Evolutionary conservation across 768 basidiomycete genomes (phyloP).

Genomic region (Rhodotorula babjevae): DNA sequence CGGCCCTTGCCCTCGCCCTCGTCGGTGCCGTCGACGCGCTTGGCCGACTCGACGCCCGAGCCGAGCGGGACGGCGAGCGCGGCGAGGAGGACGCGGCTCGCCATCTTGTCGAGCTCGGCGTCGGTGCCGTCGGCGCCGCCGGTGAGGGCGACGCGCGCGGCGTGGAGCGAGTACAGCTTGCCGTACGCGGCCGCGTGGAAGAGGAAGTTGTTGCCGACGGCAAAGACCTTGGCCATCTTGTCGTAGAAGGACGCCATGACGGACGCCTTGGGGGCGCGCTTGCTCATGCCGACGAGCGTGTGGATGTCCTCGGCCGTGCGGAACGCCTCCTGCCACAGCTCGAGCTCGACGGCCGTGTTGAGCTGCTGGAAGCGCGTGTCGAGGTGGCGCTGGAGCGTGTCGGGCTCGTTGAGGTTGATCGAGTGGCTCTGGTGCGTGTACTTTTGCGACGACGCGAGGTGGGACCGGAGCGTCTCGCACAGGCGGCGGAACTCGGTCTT

Average conservation of each 20-base stretch:
- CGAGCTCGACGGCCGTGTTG: slow-evolving; percentile 92
- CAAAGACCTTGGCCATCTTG: slow-evolving; percentile 92
- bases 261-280: slow-evolving; percentile 81
- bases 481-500: slow-evolving; percentile 96
- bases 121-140: slow-evolving; percentile 54
- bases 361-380: slow-evolving; percentile 96
- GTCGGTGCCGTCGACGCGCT: slow-evolving; percentile 40
- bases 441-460: slow-evolving; percentile 88
- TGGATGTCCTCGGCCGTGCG: slow-evolving; percentile 97
- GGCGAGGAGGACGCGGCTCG: slow-evolving; percentile 84
- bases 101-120: slow-evolving; percentile 73
- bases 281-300: slow-evolving; percentile 85
- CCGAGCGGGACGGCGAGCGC: slow-evolving; percentile 88
- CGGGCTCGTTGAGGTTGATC: slow-evolving; percentile 91
- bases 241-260: slow-evolving; percentile 99
- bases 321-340: slow-evolving; percentile 99
- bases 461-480: slow-evolving; percentile 91
- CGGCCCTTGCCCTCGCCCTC: slow-evolving; percentile 60
- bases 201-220: slow-evolving; percentile 87
- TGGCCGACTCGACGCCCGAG: slow-evolving; percentile 46
- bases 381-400: slow-evolving; percentile 89
- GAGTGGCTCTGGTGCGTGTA: slow-evolving; percentile 89
- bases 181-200: slow-evolving; percentile 97
- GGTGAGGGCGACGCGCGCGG: slow-evolving; percentile 47
- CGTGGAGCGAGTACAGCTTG: slow-evolving; percentile 67